A percentile compares a stretch with the other conserved stretches of the same genome.
These are phyloP conservation scores for Pholiota adiposa DNA, from an alignment of 1,284 basidiomycete species.

Conservation along the genomic window DNA sequence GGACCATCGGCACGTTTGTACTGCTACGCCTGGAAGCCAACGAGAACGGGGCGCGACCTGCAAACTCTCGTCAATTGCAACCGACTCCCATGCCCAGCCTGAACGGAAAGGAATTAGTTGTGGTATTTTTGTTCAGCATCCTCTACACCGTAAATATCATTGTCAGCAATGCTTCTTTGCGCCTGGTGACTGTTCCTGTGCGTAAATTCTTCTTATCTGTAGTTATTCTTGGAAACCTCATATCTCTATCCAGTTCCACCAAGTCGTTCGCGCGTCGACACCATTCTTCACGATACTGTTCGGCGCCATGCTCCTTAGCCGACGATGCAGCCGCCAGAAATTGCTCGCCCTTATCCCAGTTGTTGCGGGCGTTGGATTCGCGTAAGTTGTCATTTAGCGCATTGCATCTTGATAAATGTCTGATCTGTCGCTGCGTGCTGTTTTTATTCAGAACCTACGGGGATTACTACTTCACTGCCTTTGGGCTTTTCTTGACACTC, in stretches of 20 bases:
- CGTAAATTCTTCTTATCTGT: conserved; percentile 37
- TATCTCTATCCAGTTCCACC: conserved; percentile 73
- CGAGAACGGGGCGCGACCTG: not conserved
- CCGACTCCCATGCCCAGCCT: conserved; percentile 27
- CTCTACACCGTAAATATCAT: conserved; percentile 93
- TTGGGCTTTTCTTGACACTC: conserved; percentile 85
- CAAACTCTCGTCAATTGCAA: conserved; percentile 1
- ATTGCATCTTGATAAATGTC: not conserved
- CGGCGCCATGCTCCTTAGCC: conserved; percentile 61
- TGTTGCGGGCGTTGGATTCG: conserved; percentile 88
- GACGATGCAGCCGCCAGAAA: conserved; percentile 58
- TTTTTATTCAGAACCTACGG: conserved; percentile 73
- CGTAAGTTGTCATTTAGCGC: conserved; percentile 61
- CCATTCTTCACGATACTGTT: conserved; percentile 89
- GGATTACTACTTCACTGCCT: conserved; percentile 85
- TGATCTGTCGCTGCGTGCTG: conserved; percentile 3
- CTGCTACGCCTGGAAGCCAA: conserved; percentile 48
- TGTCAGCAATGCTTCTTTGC: conserved; percentile 87
- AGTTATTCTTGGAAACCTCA: not conserved
- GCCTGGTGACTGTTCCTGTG: conserved; percentile 90
- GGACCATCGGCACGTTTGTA: conserved; percentile 77
- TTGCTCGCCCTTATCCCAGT: conserved; percentile 84
- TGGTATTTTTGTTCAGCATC: conserved; percentile 80
- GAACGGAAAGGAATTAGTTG: conserved; percentile 54
- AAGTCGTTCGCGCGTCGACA: conserved; percentile 91